These are phyloP conservation scores for Cryomyces minteri DNA, from an alignment of 495 filamentous ascomycete species.

Conservation along the genomic window DNA sequence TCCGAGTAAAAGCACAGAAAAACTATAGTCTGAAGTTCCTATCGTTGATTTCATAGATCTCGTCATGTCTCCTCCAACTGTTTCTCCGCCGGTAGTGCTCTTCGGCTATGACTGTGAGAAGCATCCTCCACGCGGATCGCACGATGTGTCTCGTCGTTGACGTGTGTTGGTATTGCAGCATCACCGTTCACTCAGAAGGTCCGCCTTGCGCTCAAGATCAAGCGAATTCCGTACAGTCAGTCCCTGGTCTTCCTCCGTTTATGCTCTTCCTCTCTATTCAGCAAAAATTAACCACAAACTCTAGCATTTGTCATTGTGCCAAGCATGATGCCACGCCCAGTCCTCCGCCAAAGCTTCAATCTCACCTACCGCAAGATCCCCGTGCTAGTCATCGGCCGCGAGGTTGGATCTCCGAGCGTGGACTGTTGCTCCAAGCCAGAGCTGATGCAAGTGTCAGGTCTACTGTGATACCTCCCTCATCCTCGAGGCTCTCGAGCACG, in stretches of 20 bases:
- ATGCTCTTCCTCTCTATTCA: neutral
- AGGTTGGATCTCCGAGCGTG: neutral
- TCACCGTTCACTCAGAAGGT: constrained; percentile 17
- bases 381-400: constrained; percentile 15
- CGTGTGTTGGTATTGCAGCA: neutral
- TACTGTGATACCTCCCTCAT: constrained; percentile 18
- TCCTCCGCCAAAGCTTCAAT: constrained; percentile 11
- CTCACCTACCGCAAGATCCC: constrained; percentile 20
- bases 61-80: too few species aligned
- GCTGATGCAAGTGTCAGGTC: neutral
- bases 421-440: too few species aligned
- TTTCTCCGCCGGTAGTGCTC: constrained; percentile 2
- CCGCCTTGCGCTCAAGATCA: constrained; percentile 9
- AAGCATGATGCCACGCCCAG: constrained; percentile 14
- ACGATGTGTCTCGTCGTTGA: too few species aligned
- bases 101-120: constrained; percentile 5
- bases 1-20: too few species aligned
- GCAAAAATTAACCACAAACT: neutral
- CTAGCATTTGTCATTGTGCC: constrained; percentile 12
- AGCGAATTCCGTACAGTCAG: constrained; percentile 11
- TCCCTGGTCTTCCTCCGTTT: neutral
- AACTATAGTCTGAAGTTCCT: too few species aligned
- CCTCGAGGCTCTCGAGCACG: constrained; percentile 17
- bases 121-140: too few species aligned
- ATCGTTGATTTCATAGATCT: too few species aligned